Conservation (phyloP, 164 flowering plant species). For the Berberis vulgaris region DNA sequence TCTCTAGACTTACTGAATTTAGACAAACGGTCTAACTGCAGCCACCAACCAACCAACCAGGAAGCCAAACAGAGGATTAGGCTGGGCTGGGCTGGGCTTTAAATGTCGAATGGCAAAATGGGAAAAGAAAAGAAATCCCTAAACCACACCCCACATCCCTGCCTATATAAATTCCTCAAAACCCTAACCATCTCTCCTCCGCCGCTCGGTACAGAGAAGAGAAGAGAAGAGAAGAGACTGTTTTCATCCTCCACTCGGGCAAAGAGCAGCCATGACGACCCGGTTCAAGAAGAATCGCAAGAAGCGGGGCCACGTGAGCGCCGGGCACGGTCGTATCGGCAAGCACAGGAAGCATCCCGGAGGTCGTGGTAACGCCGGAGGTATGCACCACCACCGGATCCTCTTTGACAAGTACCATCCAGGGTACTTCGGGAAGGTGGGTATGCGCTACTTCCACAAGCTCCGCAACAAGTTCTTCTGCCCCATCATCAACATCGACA, state of each 20-base stretch:
- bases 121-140: too few species aligned
- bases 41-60: too few species aligned
- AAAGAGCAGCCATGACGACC: conserved; percentile 39
- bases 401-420: conserved; percentile 86
- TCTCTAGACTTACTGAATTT: too few species aligned
- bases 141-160: too few species aligned
- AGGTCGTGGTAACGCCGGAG: conserved; percentile 77
- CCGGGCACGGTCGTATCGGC: conserved; percentile 72
- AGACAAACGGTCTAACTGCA: too few species aligned
- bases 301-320: conserved; percentile 79
- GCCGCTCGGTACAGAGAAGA: neutral
- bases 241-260: too few species aligned
- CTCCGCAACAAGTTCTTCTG: conserved; percentile 60
- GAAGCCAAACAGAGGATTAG: too few species aligned
- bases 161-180: too few species aligned
- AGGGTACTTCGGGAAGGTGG: conserved; percentile 72
- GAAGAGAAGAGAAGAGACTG: too few species aligned
- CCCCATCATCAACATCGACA: conserved; percentile 66
- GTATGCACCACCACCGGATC: conserved; percentile 75
- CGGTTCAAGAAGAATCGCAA: conserved; percentile 66
- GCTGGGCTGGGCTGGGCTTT: too few species aligned
- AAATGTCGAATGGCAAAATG: too few species aligned
- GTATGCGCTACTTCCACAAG: conserved; percentile 72
- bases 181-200: neutral
- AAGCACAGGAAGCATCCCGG: conserved; percentile 85